Percentiles rank a stretch among this genome's conserved stretches.
phyloP scores from a whole-genome alignment of 148 eudicot genomes.

The Amaranthus cruentus region DNA sequence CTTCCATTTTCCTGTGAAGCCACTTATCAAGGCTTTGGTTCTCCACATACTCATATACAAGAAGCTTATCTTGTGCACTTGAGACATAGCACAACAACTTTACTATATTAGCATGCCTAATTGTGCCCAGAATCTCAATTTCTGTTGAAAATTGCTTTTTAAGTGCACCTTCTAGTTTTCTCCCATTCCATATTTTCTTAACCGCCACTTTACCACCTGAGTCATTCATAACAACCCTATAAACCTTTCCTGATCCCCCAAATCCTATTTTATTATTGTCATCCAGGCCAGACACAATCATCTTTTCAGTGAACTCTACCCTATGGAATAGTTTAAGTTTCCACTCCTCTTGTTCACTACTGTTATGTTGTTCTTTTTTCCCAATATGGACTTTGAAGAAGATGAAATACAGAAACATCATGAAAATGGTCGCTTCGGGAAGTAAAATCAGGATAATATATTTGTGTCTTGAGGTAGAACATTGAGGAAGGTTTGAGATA shows the following conservation, averaged over 20 bases:
- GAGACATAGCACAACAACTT: too few relatives aligned
- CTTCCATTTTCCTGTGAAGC: conserved; percentile 48
- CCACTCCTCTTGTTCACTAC: conserved; percentile 32
- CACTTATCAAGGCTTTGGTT: conserved; percentile 60
- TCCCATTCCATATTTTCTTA: conserved; percentile 47
- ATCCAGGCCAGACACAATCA: conserved; percentile 35
- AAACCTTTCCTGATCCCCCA: conserved; percentile 65
- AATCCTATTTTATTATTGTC: conserved; percentile 52
- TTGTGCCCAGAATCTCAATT: conserved; percentile 46
- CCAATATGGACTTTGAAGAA: conserved; percentile 26
- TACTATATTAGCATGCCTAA: too few relatives aligned
- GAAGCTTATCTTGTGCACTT: too few relatives aligned
- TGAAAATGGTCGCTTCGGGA: conserved; percentile 24
- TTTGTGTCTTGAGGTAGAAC: conserved; percentile 1
- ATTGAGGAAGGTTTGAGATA: too few relatives aligned
- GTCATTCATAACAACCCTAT: conserved; percentile 30
- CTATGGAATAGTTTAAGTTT: conserved; percentile 54
- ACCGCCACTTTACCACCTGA: conserved; percentile 38
- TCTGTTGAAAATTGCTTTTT: conserved; percentile 64
- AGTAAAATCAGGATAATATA: conserved; percentile 37
- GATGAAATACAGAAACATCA: conserved; percentile 27
- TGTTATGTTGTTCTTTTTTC: conserved; percentile 22
- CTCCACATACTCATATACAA: not conserved
- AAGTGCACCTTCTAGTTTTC: conserved; percentile 27
- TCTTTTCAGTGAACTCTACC: conserved; percentile 43